Base-by-base conservation (phyloP, 306 rosid species). In the Crotalaria pallida region DNA sequence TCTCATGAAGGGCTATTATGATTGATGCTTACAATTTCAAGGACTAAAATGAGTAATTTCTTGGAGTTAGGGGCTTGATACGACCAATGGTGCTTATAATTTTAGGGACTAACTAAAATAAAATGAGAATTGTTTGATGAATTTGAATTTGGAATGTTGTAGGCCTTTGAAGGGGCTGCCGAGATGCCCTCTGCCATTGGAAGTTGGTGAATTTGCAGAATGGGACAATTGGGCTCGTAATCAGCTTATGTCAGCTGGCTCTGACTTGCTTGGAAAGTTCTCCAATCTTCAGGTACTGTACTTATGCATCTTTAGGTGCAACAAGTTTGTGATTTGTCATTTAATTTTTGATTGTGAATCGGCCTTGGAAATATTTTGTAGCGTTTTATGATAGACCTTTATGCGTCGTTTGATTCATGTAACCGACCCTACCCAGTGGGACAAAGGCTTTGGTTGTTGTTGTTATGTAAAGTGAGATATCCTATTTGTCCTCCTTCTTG, bases 141-240 rank as follows among this genome's bases (percentile, higher is more conserved):
- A 8, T 7, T 8, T 3, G 10, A 43, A 48, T 26, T 62, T 53
- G 60, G 34, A 31, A 19, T 50, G 23, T 78, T 80, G 7, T 51
- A 93, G 97, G 76, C 96, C 97, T 26, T 44, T 81, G 87, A 86
- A 81, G 67, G 86, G 56, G 52, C 68, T 90, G 49, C 92, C 89
- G n/a, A 81, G 65, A 69, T 88, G 89, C 47, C 96, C 98, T 31
- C 7, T 93, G 80, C 76, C 83, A 5, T 6, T 79, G 75, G 74
- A 52, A 77, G 81, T 18, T 17, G 81, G 48, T 43, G 87, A 79
- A 10, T 50, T 33, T 36, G 66, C 33, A 24, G 92, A 85, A 62
- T 94, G 94, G 96, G 92, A 90, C 22, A 77, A 67, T 70, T 94
- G 97, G 97, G 96, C 98, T 11, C 87, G 94, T 2, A 86, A 90